Percentiles rank a stretch among this genome's conserved stretches.
These are phyloP conservation scores for Claviceps maximensis DNA, from an alignment of 2,329 filamentous ascomycete species.

Conservation along the genomic window DNA sequence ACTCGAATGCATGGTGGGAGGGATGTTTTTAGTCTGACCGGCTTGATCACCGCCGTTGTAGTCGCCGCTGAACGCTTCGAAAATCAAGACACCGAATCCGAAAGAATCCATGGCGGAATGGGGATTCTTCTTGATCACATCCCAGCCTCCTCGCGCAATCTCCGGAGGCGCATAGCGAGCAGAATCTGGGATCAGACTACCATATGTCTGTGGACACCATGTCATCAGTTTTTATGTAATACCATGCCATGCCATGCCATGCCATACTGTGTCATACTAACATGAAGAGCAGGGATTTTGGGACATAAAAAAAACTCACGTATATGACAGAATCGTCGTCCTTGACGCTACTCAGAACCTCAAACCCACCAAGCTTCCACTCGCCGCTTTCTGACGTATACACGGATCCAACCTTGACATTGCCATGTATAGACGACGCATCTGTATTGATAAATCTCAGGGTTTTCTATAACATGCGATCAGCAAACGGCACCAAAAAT, in stretches of 20 bases:
- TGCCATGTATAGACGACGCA: constrained; percentile 81
- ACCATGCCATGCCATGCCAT: too few relatives aligned
- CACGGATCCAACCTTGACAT: constrained; percentile 70
- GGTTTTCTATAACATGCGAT: constrained; percentile 49
- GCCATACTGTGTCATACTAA: not conserved
- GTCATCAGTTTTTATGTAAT: constrained; percentile 2
- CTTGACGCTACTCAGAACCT: constrained; percentile 86
- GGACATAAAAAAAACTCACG: constrained; percentile 26
- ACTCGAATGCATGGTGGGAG: constrained; percentile 74
- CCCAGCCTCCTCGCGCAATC: constrained; percentile 78
- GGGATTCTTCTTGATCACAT: constrained; percentile 71
- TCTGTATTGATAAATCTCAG: constrained; percentile 95
- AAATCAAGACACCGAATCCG: constrained; percentile 70
- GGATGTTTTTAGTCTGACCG: constrained; percentile 74
- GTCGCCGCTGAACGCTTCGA: constrained; percentile 82
- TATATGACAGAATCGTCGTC: constrained; percentile 92
- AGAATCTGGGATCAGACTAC: constrained; percentile 75
- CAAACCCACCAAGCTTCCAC: constrained; percentile 93
- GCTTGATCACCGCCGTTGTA: constrained; percentile 67
- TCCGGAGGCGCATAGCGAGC: constrained; percentile 79
- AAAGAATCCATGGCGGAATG: constrained; percentile 77
- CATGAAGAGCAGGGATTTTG: not conserved
- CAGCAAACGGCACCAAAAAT: constrained; percentile 6
- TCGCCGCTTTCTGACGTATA: constrained; percentile 94
- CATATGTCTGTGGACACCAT: constrained; percentile 50